A percentile compares a stretch with the other conserved stretches of the same genome.
Evolutionary conservation across 495 filamentous ascomycete genomes (phyloP).

Genomic region (Penicillium manginii): DNA sequence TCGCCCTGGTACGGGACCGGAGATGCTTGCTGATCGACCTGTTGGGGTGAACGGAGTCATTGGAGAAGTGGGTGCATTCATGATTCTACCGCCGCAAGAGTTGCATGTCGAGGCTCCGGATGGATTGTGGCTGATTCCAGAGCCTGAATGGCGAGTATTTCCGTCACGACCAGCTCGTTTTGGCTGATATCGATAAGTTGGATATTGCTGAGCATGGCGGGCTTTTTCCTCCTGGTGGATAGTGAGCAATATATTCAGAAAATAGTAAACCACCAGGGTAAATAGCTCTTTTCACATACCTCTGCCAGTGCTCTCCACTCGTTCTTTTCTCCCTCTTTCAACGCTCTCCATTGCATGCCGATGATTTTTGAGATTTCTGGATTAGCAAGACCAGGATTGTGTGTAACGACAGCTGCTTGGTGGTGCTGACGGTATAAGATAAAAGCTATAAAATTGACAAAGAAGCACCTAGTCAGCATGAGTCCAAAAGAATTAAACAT

Average conservation of each 20-base stretch:
- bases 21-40: conserved; percentile 22
- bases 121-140: conserved; percentile 46
- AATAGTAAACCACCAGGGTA: not conserved
- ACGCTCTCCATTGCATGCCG: conserved; percentile 85
- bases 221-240: conserved; percentile 78
- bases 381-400: conserved; percentile 88
- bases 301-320: conserved; percentile 91
- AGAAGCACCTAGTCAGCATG: not conserved
- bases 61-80: conserved; percentile 51
- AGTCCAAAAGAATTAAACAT: not conserved
- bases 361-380: conserved; percentile 99
- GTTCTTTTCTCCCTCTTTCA: conserved; percentile 74
- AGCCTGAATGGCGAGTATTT: conserved; percentile 27
- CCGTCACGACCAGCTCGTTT: conserved; percentile 69
- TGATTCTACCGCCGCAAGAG: conserved; percentile 48
- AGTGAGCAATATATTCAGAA: not conserved
- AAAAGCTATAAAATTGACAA: conserved; percentile 67
- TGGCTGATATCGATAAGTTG: conserved; percentile 92
- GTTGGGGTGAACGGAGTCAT: conserved; percentile 41
- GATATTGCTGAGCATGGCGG: conserved; percentile 87
- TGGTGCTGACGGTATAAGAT: conserved; percentile 96
- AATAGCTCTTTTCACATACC: conserved; percentile 43
- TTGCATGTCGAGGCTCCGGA: conserved; percentile 45
- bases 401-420: conserved; percentile 77
- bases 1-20: conserved; percentile 18